Base-by-base conservation (phyloP, 345 rosid species). In the Erodium maritimum region DNA sequence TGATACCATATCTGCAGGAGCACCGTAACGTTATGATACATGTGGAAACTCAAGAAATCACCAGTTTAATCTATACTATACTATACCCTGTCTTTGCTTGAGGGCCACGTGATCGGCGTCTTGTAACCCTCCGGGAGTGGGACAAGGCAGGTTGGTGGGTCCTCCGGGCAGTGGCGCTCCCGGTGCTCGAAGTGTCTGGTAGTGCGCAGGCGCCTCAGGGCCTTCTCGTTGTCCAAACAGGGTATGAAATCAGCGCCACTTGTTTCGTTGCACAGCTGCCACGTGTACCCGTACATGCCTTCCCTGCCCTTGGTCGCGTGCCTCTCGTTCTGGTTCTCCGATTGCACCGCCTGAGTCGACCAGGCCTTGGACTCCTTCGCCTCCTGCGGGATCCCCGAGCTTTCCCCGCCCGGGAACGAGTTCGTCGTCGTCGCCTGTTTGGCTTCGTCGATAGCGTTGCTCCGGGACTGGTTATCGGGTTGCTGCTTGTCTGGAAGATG, bases 161-260 rank as follows among this genome's bases (percentile, higher is more conserved):
- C 85, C 61, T 80, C 88, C 7, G 99, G 96, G 55, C 99, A 93
- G 74, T 93, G 99, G 63, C 99, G 79, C 71, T 93, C 99, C 24
- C 99, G 71, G 50, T 93, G 99, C 73, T 89, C 80, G 34, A 79
- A 93, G 53, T 93, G 96, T 57, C 57, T 64, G 33, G 89, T 87
- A 19, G 69, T 60, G 1, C n/a, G 73, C 17, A 93, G 62, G 61
- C 80, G 65, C 53, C 1, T 77, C 23, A 93, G 19, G 7, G 95
- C 95, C 75, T 78, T 75, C 78, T 79, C 82, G 24, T 93, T 93
- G 65, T 93, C 96, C 77, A 93, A 66, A 67, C 99, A 93, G 17
- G 99, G 99, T 56, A 93, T 93, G 59, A 83, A 93, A 73, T 93
- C 99, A 63, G 83, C 21, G 54, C 94, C 94, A 2, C 91, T 73